Percentiles rank a stretch among this genome's conserved stretches.
These are phyloP conservation scores for Mycena vulgaris DNA, from an alignment of 768 basidiomycete genomes.

Conservation along the genomic window DNA sequence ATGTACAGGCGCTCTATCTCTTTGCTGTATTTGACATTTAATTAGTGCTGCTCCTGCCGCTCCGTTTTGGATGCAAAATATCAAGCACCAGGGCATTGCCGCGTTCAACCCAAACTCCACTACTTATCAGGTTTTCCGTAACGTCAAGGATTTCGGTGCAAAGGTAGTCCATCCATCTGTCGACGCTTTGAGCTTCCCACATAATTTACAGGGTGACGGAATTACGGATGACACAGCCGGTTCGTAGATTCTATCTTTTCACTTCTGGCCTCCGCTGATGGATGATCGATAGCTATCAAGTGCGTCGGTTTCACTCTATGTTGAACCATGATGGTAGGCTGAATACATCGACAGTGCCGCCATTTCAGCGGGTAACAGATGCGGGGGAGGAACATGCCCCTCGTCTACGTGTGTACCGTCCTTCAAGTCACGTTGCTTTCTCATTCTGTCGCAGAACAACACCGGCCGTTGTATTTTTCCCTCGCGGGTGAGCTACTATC, in stretches of 20 bases:
- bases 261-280: slow-evolving; percentile 54
- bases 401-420: slow-evolving; percentile 70
- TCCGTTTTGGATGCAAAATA: slow-evolving; percentile 80
- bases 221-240: slow-evolving; percentile 56
- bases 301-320: slow-evolving; percentile 41
- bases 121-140: slow-evolving; percentile 79
- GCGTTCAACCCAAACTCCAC: slow-evolving; percentile 73
- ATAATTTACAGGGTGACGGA: slow-evolving; percentile 24
- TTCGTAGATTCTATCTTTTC: slow-evolving; percentile 11
- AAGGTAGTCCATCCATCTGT: slow-evolving; percentile 12
- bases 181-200: slow-evolving; percentile 4
- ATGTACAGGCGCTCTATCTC: no score
- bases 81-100: slow-evolving; percentile 79
- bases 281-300: slow-evolving; percentile 72
- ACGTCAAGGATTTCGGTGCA: slow-evolving; percentile 72
- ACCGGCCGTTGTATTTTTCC: slow-evolving; percentile 85
- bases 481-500: slow-evolving; percentile 44
- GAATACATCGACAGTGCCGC: slow-evolving; percentile 63
- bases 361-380: slow-evolving; percentile 74
- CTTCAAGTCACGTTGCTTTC: neutral
- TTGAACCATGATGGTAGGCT: slow-evolving; percentile 62
- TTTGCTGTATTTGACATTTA: neutral
- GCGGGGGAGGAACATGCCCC: slow-evolving; percentile 70
- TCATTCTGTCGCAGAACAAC: slow-evolving; percentile 60
- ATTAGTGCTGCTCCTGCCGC: slow-evolving; percentile 63